These are phyloP conservation scores for Ganoderma leucocontextum DNA, from an alignment of 1,284 basidiomycete genomes.

Conservation along the genomic window DNA sequence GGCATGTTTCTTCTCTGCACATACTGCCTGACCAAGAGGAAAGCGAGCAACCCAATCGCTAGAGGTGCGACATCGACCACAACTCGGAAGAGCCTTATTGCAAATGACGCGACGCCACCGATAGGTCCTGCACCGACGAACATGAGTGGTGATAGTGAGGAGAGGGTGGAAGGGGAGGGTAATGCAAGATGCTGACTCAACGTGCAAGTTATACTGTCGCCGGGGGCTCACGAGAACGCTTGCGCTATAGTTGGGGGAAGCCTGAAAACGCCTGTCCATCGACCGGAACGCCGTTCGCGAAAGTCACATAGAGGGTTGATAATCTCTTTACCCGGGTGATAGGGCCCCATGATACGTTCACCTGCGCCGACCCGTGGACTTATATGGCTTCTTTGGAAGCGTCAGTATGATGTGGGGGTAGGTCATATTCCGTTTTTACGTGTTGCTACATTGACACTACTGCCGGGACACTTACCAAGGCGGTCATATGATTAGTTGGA, in stretches of 20 bases:
- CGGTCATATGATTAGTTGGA: too few species aligned
- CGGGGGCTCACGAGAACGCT: conserved; percentile 19
- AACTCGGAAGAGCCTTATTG: neutral
- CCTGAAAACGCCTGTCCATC: neutral
- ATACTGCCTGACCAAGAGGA: conserved; percentile 21
- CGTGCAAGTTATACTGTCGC: conserved; percentile 13
- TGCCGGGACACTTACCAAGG: too few species aligned
- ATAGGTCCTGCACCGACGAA: neutral
- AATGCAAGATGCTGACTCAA: conserved; percentile 1
- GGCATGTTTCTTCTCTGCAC: conserved; percentile 46
- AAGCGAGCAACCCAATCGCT: conserved; percentile 11
- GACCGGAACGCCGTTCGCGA: conserved; percentile 5
- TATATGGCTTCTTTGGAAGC: neutral
- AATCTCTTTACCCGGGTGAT: neutral
- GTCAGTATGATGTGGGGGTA: too few species aligned
- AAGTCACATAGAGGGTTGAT: conserved; percentile 5
- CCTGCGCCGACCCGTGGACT: neutral
- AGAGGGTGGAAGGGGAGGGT: neutral
- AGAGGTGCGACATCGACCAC: neutral
- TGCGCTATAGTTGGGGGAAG: conserved; percentile 8
- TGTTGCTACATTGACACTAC: neutral
- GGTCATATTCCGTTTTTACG: neutral
- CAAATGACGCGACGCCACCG: neutral
- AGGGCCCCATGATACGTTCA: conserved; percentile 10
- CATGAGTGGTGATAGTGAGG: neutral